A percentile compares a stretch with the other conserved stretches of the same genome.
Conservation (phyloP, 2,329 filamentous ascomycete species). For the Beauveria pseudobassiana region DNA sequence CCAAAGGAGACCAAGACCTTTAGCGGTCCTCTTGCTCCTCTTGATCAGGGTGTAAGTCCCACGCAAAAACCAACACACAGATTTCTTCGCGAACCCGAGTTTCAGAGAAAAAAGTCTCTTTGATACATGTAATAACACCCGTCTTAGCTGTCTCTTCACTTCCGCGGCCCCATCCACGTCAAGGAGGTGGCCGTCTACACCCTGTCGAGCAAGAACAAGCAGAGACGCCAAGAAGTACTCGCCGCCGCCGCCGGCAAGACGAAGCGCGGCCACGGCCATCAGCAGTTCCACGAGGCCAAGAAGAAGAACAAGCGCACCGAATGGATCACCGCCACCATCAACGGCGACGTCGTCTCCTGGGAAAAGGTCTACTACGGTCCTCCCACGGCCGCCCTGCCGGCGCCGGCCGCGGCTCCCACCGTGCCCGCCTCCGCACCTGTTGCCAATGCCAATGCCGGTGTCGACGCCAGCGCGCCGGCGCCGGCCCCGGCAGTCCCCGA, state of each 20-base stretch:
- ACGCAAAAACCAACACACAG: no score
- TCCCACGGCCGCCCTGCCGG: conserved; percentile 9
- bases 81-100: no score
- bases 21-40: conserved; percentile 55
- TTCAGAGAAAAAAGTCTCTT: no score
- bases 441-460: conserved; percentile 10
- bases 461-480: conserved; percentile 3
- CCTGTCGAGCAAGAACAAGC: conserved; percentile 29
- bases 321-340: conserved; percentile 48
- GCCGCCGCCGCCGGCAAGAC: conserved; percentile 11
- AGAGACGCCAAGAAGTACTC: conserved; percentile 20
- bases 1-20: conserved; percentile 41
- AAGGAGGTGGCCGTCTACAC: conserved; percentile 64
- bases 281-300: conserved; percentile 39
- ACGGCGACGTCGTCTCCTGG: conserved; percentile 52
- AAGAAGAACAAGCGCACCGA: conserved; percentile 41
- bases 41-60: conserved; percentile 59
- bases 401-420: conserved; percentile 10
- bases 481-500: conserved; percentile 6
- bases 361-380: conserved; percentile 45
- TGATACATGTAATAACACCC: not conserved
- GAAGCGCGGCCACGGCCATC: conserved; percentile 35
- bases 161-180: conserved; percentile 62
- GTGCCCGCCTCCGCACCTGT: not conserved
- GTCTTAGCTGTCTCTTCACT: conserved; percentile 58